These are phyloP conservation scores for Chaetomium fimeti DNA, from an alignment of 495 filamentous ascomycete genomes.

Conservation along the genomic window DNA sequence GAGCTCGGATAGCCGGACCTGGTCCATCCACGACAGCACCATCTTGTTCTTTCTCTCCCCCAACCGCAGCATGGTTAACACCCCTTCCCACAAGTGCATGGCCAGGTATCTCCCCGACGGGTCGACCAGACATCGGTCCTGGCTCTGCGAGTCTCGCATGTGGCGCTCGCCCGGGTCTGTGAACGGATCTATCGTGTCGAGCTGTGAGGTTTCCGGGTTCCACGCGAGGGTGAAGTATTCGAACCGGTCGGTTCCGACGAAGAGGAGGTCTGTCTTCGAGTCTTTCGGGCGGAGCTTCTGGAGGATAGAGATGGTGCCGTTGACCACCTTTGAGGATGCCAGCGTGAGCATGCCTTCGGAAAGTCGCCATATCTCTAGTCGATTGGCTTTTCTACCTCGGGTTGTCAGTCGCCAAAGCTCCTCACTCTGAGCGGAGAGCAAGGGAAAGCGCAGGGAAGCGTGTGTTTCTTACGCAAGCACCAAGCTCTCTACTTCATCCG, in stretches of 20 bases:
- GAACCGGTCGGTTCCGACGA: constrained; percentile 85
- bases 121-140: constrained; percentile 76
- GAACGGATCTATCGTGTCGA: constrained; percentile 68
- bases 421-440: background rate
- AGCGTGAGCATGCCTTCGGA: constrained; percentile 43
- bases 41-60: constrained; percentile 55
- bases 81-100: constrained; percentile 84
- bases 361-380: constrained; percentile 77
- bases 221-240: constrained; percentile 87
- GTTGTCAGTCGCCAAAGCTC: constrained; percentile 12
- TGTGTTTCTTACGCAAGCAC: constrained; percentile 71
- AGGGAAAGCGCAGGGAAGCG: constrained; percentile 16
- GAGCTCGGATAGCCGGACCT: constrained; percentile 78
- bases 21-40: constrained; percentile 64
- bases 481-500: constrained; percentile 71
- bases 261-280: constrained; percentile 78
- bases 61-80: constrained; percentile 68
- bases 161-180: constrained; percentile 71
- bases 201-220: constrained; percentile 60
- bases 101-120: constrained; percentile 79
- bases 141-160: constrained; percentile 73
- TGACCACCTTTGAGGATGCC: constrained; percentile 64
- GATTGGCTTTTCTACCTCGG: constrained; percentile 76
- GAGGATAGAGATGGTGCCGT: constrained; percentile 82
- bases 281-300: constrained; percentile 73